A percentile compares a stretch with the other conserved stretches of the same genome.
These are phyloP conservation scores for Starmera caribaea DNA, from an alignment of 805 yeast species.

Conservation along the genomic window DNA sequence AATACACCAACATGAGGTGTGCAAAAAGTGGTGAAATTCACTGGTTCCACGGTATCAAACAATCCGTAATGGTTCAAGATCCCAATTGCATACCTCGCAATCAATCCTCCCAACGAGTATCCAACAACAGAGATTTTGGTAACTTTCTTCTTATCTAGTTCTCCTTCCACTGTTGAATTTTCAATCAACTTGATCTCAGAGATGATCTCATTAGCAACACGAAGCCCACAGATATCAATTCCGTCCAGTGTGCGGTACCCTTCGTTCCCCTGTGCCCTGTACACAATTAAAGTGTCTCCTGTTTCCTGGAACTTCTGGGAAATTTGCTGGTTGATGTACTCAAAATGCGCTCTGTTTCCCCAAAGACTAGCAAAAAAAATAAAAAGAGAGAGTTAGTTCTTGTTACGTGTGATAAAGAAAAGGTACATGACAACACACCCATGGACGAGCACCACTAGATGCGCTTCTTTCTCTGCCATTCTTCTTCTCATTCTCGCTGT, in stretches of 20 bases:
- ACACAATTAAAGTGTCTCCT: conserved; percentile 11
- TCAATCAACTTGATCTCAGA: conserved; percentile 22
- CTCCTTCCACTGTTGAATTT: too few species aligned
- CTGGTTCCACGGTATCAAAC: conserved; percentile 46
- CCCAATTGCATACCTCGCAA: conserved; percentile 72
- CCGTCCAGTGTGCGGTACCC: conserved; percentile 84
- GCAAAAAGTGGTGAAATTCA: conserved; percentile 52
- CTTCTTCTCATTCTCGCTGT: too few species aligned
- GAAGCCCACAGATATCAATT: conserved; percentile 71
- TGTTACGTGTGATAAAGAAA: neutral
- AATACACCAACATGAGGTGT: conserved; percentile 63
- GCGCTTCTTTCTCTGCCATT: conserved; percentile 16
- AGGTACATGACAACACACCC: conserved; percentile 27
- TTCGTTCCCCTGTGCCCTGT: conserved; percentile 16
- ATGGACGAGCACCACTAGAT: conserved; percentile 55
- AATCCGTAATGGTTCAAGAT: conserved; percentile 43
- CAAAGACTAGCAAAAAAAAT: conserved; percentile 46
- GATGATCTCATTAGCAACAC: conserved; percentile 62
- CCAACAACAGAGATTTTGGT: conserved; percentile 68
- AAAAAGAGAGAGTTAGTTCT: neutral
- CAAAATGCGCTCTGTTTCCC: conserved; percentile 68
- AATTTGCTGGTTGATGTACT: conserved; percentile 44
- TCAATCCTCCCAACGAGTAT: conserved; percentile 79
- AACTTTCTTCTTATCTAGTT: conserved; percentile 32
- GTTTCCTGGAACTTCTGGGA: conserved; percentile 19